phyloP scores from a whole-genome alignment of 1,139 yeast genomes.

The Candida neerlandica region DNA sequence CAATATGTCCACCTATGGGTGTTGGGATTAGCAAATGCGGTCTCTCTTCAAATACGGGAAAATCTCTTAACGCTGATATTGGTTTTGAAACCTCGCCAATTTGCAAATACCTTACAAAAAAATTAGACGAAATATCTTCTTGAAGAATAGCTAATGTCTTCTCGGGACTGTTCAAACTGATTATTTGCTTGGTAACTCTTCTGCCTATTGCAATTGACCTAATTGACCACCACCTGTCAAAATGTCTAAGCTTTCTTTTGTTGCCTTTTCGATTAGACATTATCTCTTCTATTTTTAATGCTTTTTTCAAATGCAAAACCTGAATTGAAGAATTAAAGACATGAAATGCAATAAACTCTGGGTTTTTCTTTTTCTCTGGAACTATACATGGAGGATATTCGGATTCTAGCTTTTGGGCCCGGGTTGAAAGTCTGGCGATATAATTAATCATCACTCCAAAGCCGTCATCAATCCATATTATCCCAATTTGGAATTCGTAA shows the following conservation, averaged over 20 bases:
- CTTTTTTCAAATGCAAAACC: conserved; percentile 17
- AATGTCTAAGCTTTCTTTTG: conserved; percentile 11
- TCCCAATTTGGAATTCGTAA: conserved; percentile 7
- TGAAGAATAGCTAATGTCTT: conserved; percentile 32
- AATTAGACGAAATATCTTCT: conserved; percentile 37
- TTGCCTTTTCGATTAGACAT: conserved; percentile 1
- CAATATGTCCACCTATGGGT: conserved; percentile 32
- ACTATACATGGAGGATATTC: conserved; percentile 25
- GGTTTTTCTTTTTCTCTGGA: conserved; percentile 17
- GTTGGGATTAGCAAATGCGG: conserved; percentile 34
- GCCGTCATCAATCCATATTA: conserved; percentile 9
- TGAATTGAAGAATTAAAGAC: conserved; percentile 35
- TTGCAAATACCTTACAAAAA: conserved; percentile 34
- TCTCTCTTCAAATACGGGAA: conserved; percentile 36
- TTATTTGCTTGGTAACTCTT: conserved; percentile 30
- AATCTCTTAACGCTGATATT: conserved; percentile 24
- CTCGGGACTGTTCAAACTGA: conserved; percentile 12
- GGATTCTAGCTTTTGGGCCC: conserved; percentile 27
- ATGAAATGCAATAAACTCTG: conserved; percentile 27
- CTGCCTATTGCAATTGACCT: conserved; percentile 30
- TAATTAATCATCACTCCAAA: conserved; percentile 10
- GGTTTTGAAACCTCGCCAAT: conserved; percentile 16
- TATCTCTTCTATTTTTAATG: background rate
- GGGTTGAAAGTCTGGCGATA: conserved; percentile 21
- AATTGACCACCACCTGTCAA: conserved; percentile 17